A percentile compares a stretch with the other conserved stretches of the same genome.
Conservation (phyloP, 2,329 filamentous ascomycete species). For the Clonostachys rhizophaga region DNA sequence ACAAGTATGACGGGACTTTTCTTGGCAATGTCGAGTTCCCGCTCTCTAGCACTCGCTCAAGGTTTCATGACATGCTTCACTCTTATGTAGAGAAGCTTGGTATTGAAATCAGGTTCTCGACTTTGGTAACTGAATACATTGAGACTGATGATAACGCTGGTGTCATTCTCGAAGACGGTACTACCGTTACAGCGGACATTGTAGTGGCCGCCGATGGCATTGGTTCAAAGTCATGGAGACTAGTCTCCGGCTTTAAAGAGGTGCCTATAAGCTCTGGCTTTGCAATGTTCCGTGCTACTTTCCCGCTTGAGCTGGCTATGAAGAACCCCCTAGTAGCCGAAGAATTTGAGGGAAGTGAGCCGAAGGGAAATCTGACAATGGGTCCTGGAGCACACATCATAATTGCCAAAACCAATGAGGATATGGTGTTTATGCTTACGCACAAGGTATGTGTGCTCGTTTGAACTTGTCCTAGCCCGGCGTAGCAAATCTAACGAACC, state of each 20-base stretch:
- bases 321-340: slow-evolving; percentile 31
- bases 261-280: background rate
- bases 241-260: slow-evolving; percentile 26
- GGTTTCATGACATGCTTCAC: slow-evolving; percentile 28
- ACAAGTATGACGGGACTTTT: background rate
- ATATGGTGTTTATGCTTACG: slow-evolving; percentile 30
- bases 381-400: background rate
- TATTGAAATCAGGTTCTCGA: slow-evolving; percentile 50
- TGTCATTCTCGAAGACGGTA: background rate
- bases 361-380: no score
- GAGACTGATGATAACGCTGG: slow-evolving; percentile 27
- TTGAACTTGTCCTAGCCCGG: slow-evolving; percentile 17
- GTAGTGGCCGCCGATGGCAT: slow-evolving; percentile 1
- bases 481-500: slow-evolving; percentile 56
- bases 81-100: slow-evolving; percentile 50
- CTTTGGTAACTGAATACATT: slow-evolving; percentile 46
- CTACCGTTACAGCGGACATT: background rate
- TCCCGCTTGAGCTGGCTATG: slow-evolving; percentile 31
- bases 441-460: background rate
- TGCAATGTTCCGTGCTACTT: background rate
- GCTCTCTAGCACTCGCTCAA: slow-evolving; percentile 42
- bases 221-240: slow-evolving; percentile 41
- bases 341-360: slow-evolving; percentile 3
- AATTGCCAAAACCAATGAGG: slow-evolving; percentile 32
- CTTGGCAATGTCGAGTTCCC: background rate